Evolutionary conservation across 306 rosid species (phyloP).

Genomic region (Vicia villosa): DNA sequence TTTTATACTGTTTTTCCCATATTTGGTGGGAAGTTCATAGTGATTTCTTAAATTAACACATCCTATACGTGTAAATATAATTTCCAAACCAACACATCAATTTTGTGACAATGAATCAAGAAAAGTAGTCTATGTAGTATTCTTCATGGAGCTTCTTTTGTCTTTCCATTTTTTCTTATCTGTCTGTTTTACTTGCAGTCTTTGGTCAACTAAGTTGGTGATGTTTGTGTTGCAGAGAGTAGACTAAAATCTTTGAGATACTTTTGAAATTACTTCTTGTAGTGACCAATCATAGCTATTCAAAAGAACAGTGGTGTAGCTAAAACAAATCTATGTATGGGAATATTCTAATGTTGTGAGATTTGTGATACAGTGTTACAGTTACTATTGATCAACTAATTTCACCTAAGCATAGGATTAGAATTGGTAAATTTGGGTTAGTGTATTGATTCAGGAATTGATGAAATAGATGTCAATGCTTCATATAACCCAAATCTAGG

Average conservation of each 20-base stretch:
- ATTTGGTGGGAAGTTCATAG: constrained; percentile 43
- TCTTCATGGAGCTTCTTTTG: constrained; percentile 28
- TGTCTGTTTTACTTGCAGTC: constrained; percentile 38
- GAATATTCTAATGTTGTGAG: background rate
- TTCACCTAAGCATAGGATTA: constrained; percentile 11
- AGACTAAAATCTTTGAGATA: too few relatives aligned
- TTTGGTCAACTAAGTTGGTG: constrained; percentile 44
- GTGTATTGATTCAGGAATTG: background rate
- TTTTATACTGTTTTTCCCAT: constrained; percentile 15
- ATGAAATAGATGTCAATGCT: background rate
- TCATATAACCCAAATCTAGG: background rate
- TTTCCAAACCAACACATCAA: constrained; percentile 45
- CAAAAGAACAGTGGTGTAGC: background rate
- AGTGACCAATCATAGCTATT: background rate
- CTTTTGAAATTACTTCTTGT: background rate
- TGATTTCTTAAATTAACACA: constrained; percentile 35
- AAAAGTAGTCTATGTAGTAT: constrained; percentile 31
- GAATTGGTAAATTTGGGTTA: constrained; percentile 13
- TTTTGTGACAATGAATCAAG: constrained; percentile 42
- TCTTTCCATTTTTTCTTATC: constrained; percentile 38
- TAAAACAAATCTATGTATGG: background rate
- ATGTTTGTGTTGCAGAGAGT: background rate
- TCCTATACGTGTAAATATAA: constrained; percentile 55
- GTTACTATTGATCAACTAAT: background rate
- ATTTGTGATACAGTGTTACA: background rate